phyloP scores from a whole-genome alignment of 2,329 filamentous ascomycete species.

The Sphaerostilbella broomeana region DNA sequence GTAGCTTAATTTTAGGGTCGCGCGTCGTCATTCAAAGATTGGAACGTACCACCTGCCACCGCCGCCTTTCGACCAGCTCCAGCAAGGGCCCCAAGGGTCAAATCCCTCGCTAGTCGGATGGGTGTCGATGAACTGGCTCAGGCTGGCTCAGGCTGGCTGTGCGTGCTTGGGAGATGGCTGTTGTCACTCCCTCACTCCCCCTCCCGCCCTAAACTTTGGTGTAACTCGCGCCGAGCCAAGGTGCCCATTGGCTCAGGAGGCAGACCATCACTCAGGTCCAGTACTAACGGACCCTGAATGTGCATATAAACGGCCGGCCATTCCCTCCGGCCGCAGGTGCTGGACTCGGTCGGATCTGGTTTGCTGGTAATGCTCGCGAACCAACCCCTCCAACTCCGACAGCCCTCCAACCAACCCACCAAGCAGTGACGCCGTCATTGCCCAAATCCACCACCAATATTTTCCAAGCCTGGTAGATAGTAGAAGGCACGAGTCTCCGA shows the following conservation, averaged over 20 bases:
- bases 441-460: neutral
- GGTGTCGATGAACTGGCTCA: too few relatives aligned
- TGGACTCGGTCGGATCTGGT: neutral
- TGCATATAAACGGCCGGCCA: conserved; percentile 44
- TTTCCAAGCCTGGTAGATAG: too few relatives aligned
- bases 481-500: too few relatives aligned
- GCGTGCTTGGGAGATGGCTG: too few relatives aligned
- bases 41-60: too few relatives aligned
- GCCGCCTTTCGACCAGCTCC: too few relatives aligned
- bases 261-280: conserved; percentile 3
- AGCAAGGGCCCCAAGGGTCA: too few relatives aligned
- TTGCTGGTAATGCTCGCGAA: neutral
- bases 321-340: conserved; percentile 30
- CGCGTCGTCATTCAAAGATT: too few relatives aligned
- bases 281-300: conserved; percentile 20
- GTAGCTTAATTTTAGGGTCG: too few relatives aligned
- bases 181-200: conserved; percentile 7
- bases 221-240: conserved; percentile 5
- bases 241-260: conserved; percentile 2
- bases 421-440: neutral
- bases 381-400: conserved; percentile 7
- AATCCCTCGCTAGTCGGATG: too few relatives aligned
- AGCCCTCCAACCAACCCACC: neutral
- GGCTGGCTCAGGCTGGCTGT: too few relatives aligned
- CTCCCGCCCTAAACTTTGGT: conserved; percentile 10